phyloP scores from a whole-genome alignment of 2,329 filamentous ascomycete species.

The Chaetomium sp. region DNA sequence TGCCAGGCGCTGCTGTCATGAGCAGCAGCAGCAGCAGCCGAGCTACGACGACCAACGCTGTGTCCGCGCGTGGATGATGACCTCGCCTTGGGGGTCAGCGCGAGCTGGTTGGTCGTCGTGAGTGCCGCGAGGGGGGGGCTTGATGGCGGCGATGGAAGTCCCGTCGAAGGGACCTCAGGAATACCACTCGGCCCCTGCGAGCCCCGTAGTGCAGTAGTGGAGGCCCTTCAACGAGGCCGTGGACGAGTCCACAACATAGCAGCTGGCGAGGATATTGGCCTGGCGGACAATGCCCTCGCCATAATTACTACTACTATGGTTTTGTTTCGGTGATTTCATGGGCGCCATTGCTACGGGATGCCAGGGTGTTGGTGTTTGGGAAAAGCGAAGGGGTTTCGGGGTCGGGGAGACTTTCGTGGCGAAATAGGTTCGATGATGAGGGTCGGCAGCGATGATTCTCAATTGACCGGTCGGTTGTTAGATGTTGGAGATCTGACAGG shows the following conservation, averaged over 20 bases:
- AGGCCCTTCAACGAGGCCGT: conserved; percentile 70
- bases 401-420: background rate
- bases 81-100: conserved; percentile 53
- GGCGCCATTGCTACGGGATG: conserved; percentile 48
- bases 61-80: conserved; percentile 32
- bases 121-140: conserved; percentile 82
- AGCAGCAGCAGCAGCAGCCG: conserved; percentile 21
- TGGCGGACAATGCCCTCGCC: conserved; percentile 58
- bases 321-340: conserved; percentile 65
- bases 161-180: conserved; percentile 85
- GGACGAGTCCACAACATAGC: conserved; percentile 71
- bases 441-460: background rate
- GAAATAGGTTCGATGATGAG: background rate
- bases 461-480: background rate
- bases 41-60: conserved; percentile 15
- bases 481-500: background rate
- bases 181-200: conserved; percentile 79
- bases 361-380: conserved; percentile 24
- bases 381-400: background rate
- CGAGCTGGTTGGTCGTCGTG: conserved; percentile 61
- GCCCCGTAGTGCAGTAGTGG: conserved; percentile 92
- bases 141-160: conserved; percentile 75
- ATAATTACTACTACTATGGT: conserved; percentile 73
- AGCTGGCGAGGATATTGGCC: conserved; percentile 80
- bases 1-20: conserved; percentile 34